Evolutionary conservation across 2,329 filamentous ascomycete genomes (phyloP).

Genomic region (Cyphellophora europaea): DNA sequence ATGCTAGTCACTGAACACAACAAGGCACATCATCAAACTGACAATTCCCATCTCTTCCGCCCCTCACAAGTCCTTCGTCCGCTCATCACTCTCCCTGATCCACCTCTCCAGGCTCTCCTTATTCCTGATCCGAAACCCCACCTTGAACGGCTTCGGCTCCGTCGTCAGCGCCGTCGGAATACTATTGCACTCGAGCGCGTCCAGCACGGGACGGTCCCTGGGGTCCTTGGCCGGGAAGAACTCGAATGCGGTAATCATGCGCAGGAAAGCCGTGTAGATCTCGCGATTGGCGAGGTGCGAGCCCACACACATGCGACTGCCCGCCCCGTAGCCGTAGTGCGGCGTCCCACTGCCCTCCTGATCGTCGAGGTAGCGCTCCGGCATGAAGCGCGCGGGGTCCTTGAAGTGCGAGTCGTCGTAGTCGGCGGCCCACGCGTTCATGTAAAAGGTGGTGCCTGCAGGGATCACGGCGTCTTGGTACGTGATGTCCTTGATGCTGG

Average conservation of each 20-base stretch:
- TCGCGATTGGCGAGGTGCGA: conserved; percentile 55
- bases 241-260: conserved; percentile 50
- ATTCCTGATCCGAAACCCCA: conserved; percentile 43
- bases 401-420: conserved; percentile 63
- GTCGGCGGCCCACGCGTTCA: conserved; percentile 70
- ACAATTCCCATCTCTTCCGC: too few species aligned
- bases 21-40: too few species aligned
- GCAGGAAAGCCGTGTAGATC: conserved; percentile 51
- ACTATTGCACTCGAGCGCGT: conserved; percentile 48
- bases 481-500: conserved; percentile 61
- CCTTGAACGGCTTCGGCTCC: conserved; percentile 55
- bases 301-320: conserved; percentile 55
- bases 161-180: conserved; percentile 51
- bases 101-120: conserved; percentile 37
- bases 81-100: conserved; percentile 44
- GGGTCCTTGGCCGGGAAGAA: conserved; percentile 40
- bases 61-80: conserved; percentile 40
- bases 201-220: conserved; percentile 43
- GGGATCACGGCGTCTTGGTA: conserved; percentile 62
- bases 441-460: conserved; percentile 68
- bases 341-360: conserved; percentile 44
- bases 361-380: conserved; percentile 58
- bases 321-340: conserved; percentile 55
- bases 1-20: too few species aligned
- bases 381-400: conserved; percentile 52